A percentile compares a stretch with the other conserved stretches of the same genome.
Conservation (phyloP, 208 protist species). For the Acanthamoeba lenticulata region DNA sequence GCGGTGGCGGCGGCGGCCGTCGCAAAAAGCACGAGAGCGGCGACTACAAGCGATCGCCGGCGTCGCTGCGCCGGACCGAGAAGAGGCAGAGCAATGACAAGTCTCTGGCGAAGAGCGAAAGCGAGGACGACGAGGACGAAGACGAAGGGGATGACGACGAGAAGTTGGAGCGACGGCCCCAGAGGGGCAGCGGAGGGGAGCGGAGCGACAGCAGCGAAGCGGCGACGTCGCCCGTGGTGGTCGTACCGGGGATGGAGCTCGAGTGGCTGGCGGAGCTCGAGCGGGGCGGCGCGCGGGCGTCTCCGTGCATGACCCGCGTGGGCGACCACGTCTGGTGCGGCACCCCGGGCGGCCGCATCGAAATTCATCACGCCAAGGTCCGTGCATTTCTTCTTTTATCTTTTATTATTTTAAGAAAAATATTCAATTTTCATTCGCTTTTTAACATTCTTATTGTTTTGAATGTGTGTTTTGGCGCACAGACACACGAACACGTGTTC, state of each 20-base stretch:
- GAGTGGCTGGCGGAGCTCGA: background rate
- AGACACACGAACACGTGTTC: background rate
- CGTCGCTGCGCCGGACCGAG: background rate
- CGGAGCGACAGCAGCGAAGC: background rate
- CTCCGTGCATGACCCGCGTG: background rate
- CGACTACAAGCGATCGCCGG: background rate
- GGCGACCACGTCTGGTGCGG: background rate
- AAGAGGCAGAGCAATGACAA: background rate
- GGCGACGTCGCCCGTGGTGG: no score
- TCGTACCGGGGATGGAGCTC: background rate
- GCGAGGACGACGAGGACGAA: background rate
- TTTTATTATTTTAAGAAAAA: background rate
- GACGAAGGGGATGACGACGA: no score
- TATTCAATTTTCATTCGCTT: no score
- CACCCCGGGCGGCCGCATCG: background rate
- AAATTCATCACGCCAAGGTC: constrained; percentile 34
- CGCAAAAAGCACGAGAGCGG: background rate
- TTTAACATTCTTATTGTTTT: background rate
- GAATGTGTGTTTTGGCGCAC: no score
- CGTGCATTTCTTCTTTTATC: background rate
- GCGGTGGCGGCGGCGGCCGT: no score
- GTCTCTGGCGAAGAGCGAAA: background rate
- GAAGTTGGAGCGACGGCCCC: background rate
- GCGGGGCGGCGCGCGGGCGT: background rate
- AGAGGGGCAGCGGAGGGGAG: background rate